phyloP scores from a whole-genome alignment of 495 filamentous ascomycete species.

The Patellaria atrata region DNA sequence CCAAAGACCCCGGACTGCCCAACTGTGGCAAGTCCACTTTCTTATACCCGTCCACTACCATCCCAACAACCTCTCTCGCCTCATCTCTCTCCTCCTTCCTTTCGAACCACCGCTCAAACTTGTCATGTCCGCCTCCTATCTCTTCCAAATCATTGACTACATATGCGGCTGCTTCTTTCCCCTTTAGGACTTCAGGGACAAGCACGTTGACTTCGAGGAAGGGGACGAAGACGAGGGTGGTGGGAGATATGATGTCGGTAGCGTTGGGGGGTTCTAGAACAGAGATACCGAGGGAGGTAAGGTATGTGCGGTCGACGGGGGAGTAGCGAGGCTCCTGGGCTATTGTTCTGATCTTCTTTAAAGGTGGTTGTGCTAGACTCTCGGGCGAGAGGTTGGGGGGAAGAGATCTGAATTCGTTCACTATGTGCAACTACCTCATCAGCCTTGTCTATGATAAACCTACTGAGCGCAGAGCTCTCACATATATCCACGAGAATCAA shows the following conservation, averaged over 20 bases:
- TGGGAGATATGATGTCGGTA: slow-evolving; percentile 3
- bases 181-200: slow-evolving; percentile 7
- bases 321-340: slow-evolving; percentile 17
- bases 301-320: slow-evolving; percentile 11
- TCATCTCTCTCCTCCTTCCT: no score
- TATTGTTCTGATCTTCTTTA: slow-evolving; percentile 1
- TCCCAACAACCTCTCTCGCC: no score
- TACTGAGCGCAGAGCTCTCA: slow-evolving; percentile 2
- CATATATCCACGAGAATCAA: slow-evolving; percentile 2
- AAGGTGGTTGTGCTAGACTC: no score
- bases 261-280: background rate
- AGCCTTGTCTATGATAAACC: no score
- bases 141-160: slow-evolving; percentile 11
- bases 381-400: background rate
- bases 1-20: no score
- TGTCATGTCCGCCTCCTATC: background rate
- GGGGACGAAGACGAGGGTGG: slow-evolving; percentile 13
- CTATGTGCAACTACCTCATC: background rate
- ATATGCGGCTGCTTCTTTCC: slow-evolving; percentile 12
- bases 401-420: background rate
- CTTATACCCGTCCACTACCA: no score
- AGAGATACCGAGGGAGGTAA: slow-evolving; percentile 5
- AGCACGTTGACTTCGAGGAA: slow-evolving; percentile 16
- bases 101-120: no score
- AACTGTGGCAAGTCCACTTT: no score